phyloP scores from a whole-genome alignment of 2,329 filamentous ascomycete species.

The Fusarium sp. region DNA sequence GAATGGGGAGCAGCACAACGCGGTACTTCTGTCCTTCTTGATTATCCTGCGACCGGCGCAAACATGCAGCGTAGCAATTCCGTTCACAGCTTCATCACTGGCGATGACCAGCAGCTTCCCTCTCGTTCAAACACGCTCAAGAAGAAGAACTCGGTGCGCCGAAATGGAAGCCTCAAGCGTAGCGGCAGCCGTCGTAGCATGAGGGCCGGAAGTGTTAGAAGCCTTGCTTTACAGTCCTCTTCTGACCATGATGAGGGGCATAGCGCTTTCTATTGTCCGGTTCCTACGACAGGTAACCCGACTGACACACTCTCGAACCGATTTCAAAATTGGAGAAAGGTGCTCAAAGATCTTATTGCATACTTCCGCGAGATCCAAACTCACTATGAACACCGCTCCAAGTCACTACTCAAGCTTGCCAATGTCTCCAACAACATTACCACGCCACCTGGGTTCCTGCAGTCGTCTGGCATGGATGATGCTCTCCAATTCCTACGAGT shows the following conservation, averaged over 20 bases:
- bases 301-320: constrained; percentile 88
- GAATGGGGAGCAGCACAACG: constrained; percentile 78
- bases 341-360: constrained; percentile 91
- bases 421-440: constrained; percentile 86
- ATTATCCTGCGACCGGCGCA: constrained; percentile 55
- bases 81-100: constrained; percentile 64
- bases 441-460: constrained; percentile 80
- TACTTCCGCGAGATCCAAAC: constrained; percentile 94
- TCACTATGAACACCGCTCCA: constrained; percentile 88
- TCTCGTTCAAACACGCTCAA: constrained; percentile 79
- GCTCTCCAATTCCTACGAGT: constrained; percentile 83
- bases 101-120: constrained; percentile 60
- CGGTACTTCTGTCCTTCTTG: constrained; percentile 70
- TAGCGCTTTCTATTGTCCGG: constrained; percentile 89
- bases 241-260: constrained; percentile 77
- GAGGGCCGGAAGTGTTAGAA: constrained; percentile 87
- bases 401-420: constrained; percentile 83
- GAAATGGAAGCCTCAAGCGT: constrained; percentile 79
- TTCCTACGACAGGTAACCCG: constrained; percentile 87
- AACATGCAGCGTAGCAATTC: constrained; percentile 73
- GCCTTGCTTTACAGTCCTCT: constrained; percentile 78
- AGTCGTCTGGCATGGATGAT: constrained; percentile 87
- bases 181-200: constrained; percentile 84
- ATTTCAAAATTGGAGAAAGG: constrained; percentile 97
- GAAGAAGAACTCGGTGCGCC: constrained; percentile 85